Conservation (phyloP, 345 rosid species). For the Populus deltoides region DNA sequence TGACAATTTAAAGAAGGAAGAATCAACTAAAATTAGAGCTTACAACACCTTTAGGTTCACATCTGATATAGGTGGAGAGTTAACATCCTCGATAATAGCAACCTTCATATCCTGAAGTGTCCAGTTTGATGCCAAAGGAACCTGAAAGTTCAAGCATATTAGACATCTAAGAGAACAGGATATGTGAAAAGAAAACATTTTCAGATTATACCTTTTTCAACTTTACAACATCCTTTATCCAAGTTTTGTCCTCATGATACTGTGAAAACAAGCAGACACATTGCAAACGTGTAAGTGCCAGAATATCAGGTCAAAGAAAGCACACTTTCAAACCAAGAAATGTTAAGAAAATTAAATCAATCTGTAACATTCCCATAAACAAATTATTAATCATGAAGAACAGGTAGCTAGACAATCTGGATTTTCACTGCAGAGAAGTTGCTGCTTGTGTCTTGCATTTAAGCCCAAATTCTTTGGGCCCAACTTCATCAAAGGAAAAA, state of each 20-base stretch:
- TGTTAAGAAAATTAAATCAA: not conserved
- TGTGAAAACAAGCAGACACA: constrained; percentile 35
- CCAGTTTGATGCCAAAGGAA: constrained; percentile 56
- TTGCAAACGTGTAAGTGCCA: not conserved
- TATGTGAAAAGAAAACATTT: not conserved
- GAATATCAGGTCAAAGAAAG: constrained; percentile 1
- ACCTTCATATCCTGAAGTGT: constrained; percentile 72
- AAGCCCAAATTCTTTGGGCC: not conserved
- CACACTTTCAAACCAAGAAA: not conserved
- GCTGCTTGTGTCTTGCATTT: not conserved
- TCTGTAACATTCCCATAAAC: not conserved
- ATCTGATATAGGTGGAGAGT: constrained; percentile 53
- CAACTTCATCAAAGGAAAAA: not conserved
- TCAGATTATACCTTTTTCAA: constrained; percentile 55
- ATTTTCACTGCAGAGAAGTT: not conserved
- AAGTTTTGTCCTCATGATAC: constrained; percentile 75
- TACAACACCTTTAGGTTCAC: constrained; percentile 54
- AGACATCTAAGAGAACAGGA: constrained; percentile 23
- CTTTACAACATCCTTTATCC: constrained; percentile 72
- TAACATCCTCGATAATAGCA: constrained; percentile 51
- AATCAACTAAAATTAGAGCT: not conserved
- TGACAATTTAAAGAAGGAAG: not conserved
- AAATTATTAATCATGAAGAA: not conserved
- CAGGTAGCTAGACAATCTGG: not conserved
- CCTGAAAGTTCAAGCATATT: constrained; percentile 40